Conservation (phyloP, 2,329 filamentous ascomycete genomes). For the Dactylellina drechsleri region DNA sequence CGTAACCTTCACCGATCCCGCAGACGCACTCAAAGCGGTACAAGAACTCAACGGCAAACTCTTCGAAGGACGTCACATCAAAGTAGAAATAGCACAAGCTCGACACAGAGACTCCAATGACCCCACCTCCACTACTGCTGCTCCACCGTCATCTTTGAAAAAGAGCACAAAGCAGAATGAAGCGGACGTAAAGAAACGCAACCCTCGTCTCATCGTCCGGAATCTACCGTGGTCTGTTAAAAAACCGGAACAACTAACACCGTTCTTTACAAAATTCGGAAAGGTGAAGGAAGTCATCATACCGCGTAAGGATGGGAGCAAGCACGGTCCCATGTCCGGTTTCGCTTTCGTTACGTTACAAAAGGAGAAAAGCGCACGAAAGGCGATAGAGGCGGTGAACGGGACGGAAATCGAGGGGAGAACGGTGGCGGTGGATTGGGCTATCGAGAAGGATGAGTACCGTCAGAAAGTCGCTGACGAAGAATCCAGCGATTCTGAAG, state of each 20-base stretch:
- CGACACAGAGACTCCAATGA: constrained; percentile 72
- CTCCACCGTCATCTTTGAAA: constrained; percentile 19
- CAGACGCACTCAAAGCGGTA: constrained; percentile 84
- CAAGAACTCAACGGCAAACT: constrained; percentile 81
- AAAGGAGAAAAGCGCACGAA: constrained; percentile 89
- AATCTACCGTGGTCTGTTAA: constrained; percentile 98
- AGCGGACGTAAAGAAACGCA: constrained; percentile 69
- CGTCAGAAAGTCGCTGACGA: constrained; percentile 70
- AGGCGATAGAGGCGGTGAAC: constrained; percentile 83
- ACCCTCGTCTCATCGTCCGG: constrained; percentile 84
- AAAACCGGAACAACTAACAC: constrained; percentile 78
- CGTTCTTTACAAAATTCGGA: constrained; percentile 85
- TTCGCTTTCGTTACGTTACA: constrained; percentile 94
- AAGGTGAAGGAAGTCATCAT: constrained; percentile 89
- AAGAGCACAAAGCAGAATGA: constrained; percentile 61
- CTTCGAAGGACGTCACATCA: constrained; percentile 82
- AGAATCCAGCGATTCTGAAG: constrained; percentile 63
- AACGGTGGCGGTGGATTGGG: constrained; percentile 93
- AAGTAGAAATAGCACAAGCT: constrained; percentile 86
- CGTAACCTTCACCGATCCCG: constrained; percentile 92
- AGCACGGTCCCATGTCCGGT: constrained; percentile 73
- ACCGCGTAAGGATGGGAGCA: constrained; percentile 77
- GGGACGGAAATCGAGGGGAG: constrained; percentile 90
- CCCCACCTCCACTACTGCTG: constrained; percentile 59
- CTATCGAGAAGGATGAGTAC: constrained; percentile 90